These are phyloP conservation scores for Penicillium sp. DNA, from an alignment of 2,329 filamentous ascomycete genomes.

Conservation along the genomic window DNA sequence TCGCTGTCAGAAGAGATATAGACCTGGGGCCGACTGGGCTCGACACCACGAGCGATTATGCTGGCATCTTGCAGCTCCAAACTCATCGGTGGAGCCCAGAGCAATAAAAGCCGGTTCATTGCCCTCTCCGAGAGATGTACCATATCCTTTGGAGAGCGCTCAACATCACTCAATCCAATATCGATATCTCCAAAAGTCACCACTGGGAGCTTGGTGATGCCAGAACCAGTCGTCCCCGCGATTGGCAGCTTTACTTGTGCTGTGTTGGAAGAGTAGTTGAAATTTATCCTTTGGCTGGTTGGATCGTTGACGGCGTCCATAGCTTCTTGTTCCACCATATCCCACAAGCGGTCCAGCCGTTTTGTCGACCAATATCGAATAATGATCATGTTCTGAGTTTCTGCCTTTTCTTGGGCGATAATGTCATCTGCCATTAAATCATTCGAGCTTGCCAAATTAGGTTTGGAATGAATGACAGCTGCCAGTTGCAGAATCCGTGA, in stretches of 20 bases:
- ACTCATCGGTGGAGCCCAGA: constrained; percentile 28
- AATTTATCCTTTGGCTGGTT: constrained; percentile 19
- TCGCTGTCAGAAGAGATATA: constrained; percentile 27
- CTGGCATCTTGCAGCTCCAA: constrained; percentile 8
- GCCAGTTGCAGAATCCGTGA: constrained; percentile 41
- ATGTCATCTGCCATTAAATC: constrained; percentile 26
- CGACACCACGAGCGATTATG: neutral
- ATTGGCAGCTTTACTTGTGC: constrained; percentile 13
- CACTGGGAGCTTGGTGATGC: constrained; percentile 26
- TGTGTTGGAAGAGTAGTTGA: constrained; percentile 14
- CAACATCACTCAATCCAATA: constrained; percentile 31
- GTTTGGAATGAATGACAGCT: constrained; percentile 29
- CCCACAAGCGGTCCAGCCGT: constrained; percentile 38
- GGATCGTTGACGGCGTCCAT: constrained; percentile 24
- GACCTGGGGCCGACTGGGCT: constrained; percentile 5
- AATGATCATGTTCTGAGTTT: constrained; percentile 46
- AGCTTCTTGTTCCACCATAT: constrained; percentile 37
- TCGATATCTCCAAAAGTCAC: constrained; percentile 37
- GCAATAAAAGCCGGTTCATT: constrained; percentile 33
- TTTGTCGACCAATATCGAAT: constrained; percentile 44
- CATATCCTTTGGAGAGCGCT: constrained; percentile 40
- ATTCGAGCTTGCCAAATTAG: constrained; percentile 12
- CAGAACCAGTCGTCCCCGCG: constrained; percentile 14
- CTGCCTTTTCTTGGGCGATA: constrained; percentile 42
- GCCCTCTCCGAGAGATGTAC: constrained; percentile 36